Conservation (phyloP, 2,329 filamentous ascomycete species). For the Aurifilum marmelostoma region DNA sequence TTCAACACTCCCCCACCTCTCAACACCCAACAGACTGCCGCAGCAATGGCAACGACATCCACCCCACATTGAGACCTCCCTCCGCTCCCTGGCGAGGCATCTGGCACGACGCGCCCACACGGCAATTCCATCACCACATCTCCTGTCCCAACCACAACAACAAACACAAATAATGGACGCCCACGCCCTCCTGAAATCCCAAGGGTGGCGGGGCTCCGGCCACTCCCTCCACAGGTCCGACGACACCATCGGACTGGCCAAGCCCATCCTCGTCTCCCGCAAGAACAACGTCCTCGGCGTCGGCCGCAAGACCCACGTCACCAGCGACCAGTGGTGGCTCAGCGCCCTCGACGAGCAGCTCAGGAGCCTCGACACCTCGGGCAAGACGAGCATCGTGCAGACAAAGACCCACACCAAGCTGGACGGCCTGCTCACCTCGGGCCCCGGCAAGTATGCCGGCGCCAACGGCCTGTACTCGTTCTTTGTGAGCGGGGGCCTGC, state of each 20-base stretch:
- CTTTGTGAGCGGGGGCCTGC: slow-evolving; percentile 80
- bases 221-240: slow-evolving; percentile 80
- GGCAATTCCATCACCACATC: slow-evolving; percentile 13
- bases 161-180: slow-evolving; percentile 69
- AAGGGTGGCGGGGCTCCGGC: slow-evolving; percentile 89
- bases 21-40: not conserved
- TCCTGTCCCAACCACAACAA: not conserved
- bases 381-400: slow-evolving; percentile 59
- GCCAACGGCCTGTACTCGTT: slow-evolving; percentile 73
- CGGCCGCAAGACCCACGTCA: slow-evolving; percentile 71
- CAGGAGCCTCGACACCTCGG: slow-evolving; percentile 72
- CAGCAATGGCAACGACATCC: slow-evolving; percentile 16
- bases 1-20: not conserved
- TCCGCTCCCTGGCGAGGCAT: not conserved
- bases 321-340: slow-evolving; percentile 93
- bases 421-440: slow-evolving; percentile 56
- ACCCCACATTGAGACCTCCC: not conserved
- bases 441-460: slow-evolving; percentile 61
- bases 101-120: slow-evolving; percentile 15
- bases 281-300: slow-evolving; percentile 82
- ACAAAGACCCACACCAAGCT: slow-evolving; percentile 52
- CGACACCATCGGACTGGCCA: slow-evolving; percentile 75
- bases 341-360: slow-evolving; percentile 91
- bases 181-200: slow-evolving; percentile 76
- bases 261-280: slow-evolving; percentile 80